These are phyloP conservation scores for Psilocybe cyanescens DNA, from an alignment of 768 basidiomycete species.

Conservation along the genomic window DNA sequence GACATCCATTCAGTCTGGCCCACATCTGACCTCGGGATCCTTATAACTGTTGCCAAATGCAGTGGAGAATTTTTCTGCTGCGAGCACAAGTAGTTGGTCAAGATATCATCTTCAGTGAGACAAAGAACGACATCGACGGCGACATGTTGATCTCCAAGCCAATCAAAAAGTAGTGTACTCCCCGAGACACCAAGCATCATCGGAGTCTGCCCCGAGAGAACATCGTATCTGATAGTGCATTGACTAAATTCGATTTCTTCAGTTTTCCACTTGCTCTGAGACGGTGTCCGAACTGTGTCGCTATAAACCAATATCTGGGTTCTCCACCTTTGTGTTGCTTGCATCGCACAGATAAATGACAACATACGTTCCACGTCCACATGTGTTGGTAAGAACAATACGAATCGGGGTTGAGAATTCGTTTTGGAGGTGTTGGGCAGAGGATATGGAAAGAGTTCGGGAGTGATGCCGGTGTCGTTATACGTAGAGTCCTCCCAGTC, in stretches of 20 bases:
- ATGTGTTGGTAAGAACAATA: conserved; percentile 23
- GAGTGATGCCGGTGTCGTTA: neutral
- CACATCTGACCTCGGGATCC: conserved; percentile 26
- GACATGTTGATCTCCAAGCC: neutral
- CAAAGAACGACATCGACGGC: conserved; percentile 13
- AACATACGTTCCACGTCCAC: conserved; percentile 15
- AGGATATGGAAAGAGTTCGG: neutral
- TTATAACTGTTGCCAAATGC: conserved; percentile 18
- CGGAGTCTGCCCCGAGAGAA: conserved; percentile 2
- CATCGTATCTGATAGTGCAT: conserved; percentile 16
- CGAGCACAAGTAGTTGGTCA: conserved; percentile 15
- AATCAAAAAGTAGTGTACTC: conserved; percentile 5
- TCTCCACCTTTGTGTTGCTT: neutral
- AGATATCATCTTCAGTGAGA: conserved; percentile 13
- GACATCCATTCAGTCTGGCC: conserved; percentile 33
- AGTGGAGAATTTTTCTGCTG: neutral
- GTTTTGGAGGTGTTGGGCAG: neutral
- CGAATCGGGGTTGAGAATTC: conserved; percentile 7
- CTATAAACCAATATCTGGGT: conserved; percentile 25
- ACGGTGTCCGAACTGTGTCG: conserved; percentile 1
- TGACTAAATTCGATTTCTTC: conserved; percentile 1
- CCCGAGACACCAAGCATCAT: conserved; percentile 5
- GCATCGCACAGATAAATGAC: conserved; percentile 26
- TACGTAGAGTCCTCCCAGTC: neutral
- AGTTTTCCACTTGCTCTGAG: conserved; percentile 9